phyloP scores from a whole-genome alignment of 2,329 filamentous ascomycete genomes.

The Allantophomopsis lycopodina region DNA sequence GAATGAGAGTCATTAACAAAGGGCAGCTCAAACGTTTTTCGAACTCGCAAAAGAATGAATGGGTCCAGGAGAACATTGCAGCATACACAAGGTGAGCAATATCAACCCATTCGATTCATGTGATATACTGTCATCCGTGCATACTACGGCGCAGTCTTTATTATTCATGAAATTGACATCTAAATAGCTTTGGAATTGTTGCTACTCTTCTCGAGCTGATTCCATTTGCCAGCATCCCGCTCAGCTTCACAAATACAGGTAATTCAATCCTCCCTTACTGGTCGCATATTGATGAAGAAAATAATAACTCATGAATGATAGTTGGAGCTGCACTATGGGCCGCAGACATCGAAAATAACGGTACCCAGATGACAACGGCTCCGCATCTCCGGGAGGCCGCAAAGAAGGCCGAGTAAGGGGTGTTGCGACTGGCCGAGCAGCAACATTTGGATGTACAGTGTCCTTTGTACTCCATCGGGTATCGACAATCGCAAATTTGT shows the following conservation, averaged over 20 bases:
- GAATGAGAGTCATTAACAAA: neutral
- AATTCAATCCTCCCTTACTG: slow-evolving; percentile 10
- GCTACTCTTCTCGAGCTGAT: slow-evolving; percentile 76
- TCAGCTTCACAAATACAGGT: slow-evolving; percentile 79
- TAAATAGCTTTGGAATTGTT: slow-evolving; percentile 56
- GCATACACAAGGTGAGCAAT: slow-evolving; percentile 66
- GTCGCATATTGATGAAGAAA: slow-evolving; percentile 8
- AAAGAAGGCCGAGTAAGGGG: slow-evolving; percentile 1
- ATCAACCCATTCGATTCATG: neutral
- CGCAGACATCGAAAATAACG: slow-evolving; percentile 56
- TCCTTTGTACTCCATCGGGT: neutral
- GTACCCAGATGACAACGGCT: slow-evolving; percentile 1
- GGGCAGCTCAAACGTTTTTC: slow-evolving; percentile 73
- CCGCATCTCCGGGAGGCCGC: slow-evolving; percentile 1
- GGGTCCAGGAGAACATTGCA: slow-evolving; percentile 55
- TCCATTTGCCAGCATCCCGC: slow-evolving; percentile 69
- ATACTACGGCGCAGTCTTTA: neutral
- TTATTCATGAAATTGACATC: slow-evolving; percentile 1
- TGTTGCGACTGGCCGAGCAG: neutral
- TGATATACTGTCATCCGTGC: neutral
- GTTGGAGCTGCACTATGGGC: slow-evolving; percentile 94
- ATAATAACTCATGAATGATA: slow-evolving; percentile 13
- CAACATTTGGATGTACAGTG: neutral
- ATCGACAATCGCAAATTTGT: neutral
- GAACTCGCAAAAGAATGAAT: slow-evolving; percentile 46